phyloP scores from a whole-genome alignment of 2,329 filamentous ascomycete species.

The Massarina eburnea region DNA sequence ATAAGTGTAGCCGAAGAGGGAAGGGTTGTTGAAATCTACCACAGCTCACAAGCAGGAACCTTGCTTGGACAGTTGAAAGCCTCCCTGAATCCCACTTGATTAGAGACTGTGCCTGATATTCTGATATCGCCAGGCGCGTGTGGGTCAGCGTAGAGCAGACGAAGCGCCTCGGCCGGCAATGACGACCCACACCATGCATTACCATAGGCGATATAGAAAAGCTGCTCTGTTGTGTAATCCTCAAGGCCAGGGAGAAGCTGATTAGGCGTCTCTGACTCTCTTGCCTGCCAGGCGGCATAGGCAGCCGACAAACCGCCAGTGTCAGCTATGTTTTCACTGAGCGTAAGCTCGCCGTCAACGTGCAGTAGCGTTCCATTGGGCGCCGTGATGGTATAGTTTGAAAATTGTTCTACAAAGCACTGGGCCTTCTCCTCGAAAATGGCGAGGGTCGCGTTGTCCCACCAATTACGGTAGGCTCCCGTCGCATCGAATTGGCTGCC shows the following conservation, averaged over 20 bases:
- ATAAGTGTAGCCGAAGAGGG: too few relatives aligned
- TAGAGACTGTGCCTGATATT: slow-evolving; percentile 60
- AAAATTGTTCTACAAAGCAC: slow-evolving; percentile 69
- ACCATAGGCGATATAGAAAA: slow-evolving; percentile 66
- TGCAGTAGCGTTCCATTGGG: slow-evolving; percentile 49
- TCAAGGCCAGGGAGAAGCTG: slow-evolving; percentile 56
- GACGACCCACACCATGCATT: slow-evolving; percentile 67
- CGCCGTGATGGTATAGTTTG: slow-evolving; percentile 48
- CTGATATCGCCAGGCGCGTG: slow-evolving; percentile 65
- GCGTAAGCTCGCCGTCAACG: slow-evolving; percentile 63
- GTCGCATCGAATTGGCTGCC: slow-evolving; percentile 64
- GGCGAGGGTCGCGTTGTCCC: slow-evolving; percentile 59
- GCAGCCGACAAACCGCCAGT: slow-evolving; percentile 66
- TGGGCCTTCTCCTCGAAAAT: slow-evolving; percentile 60
- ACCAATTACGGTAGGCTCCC: slow-evolving; percentile 66
- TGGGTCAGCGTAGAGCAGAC: slow-evolving; percentile 52
- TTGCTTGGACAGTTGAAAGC: slow-evolving; percentile 64
- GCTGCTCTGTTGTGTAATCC: slow-evolving; percentile 63
- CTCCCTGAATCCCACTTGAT: slow-evolving; percentile 66
- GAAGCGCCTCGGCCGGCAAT: slow-evolving; percentile 54
- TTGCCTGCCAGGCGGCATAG: slow-evolving; percentile 64
- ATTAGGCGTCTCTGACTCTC: slow-evolving; percentile 51
- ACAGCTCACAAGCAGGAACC: slow-evolving; percentile 67
- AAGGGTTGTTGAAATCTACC: slow-evolving; percentile 54
- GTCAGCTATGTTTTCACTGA: slow-evolving; percentile 72